Evolutionary conservation across 441 rosid genomes (phyloP), one percentile per base, ranked within the genome.

Genomic region (Mallotus repandus): DNA sequence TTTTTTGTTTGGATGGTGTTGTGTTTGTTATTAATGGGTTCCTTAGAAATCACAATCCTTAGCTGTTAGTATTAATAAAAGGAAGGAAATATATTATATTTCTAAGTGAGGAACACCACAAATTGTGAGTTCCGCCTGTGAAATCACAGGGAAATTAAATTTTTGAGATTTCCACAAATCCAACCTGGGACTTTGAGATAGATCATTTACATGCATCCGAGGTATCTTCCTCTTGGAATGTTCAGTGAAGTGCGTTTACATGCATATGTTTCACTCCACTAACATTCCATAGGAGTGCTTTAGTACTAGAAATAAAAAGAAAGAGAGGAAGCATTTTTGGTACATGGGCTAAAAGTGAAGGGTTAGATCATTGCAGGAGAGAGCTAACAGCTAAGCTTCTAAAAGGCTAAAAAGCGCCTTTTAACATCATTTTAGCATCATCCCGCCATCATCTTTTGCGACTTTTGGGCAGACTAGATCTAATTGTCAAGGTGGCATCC

Each of bases 291-390:
- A 38, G 45, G n/a, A 9, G 5, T 21, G 43, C 12, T 58, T 8
- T 43, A 22, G 19, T 59, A 4, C 55, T 46, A 45, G 22, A 69
- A 41, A 43, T 49, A 4, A n/a, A 21, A 50, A 53, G 13, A 49
- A 15, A 13, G 62, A 53, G 18, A 35, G 5, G 41, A 61, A 55
- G 64, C 11, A 25, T 53, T 69, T 43, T 57, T 63, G 49, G 74
- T 63, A 55, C 52, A 55, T 50, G 79, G 71, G 59, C 65, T 76
- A 48, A 55, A 69, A 62, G 58, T 70, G 38, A 69, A 53, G 21
- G 22, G 21, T 25, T 56, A 32, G 13, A 48, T 60, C 19, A 49
- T 35, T 4, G 29, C 12, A 55, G 21, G 19, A n/a, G 50, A 9
- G 21, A 46, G 32, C 57, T 49, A 50, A 14, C 38, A 14, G 12